Percentiles rank a stretch among this genome's conserved stretches.
Evolutionary conservation across 73 alveolate genomes (phyloP).

Genomic region (Paramecium bursaria): DNA sequence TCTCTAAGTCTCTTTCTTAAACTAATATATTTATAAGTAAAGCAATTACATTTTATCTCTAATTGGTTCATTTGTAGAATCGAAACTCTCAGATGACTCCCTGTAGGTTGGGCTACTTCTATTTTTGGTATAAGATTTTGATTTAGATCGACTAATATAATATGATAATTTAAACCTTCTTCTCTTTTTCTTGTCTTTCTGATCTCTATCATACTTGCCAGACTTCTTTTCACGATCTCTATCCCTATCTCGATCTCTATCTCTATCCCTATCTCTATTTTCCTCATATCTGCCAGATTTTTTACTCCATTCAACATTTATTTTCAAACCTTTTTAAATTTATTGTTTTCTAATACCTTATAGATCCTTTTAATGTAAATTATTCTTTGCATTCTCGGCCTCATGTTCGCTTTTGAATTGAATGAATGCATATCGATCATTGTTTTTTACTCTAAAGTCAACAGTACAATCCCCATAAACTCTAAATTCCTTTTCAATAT

Average conservation of each 20-base stretch:
- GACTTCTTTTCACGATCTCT: conserved; percentile 53
- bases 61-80: conserved; percentile 27
- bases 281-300: conserved; percentile 57
- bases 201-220: too few relatives aligned
- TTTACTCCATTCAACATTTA: conserved; percentile 57
- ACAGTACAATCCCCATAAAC: conserved; percentile 70
- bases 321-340: conserved; percentile 34
- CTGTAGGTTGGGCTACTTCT: conserved; percentile 47
- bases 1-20: conserved; percentile 42
- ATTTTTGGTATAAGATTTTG: conserved; percentile 7
- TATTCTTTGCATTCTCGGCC: conserved; percentile 57
- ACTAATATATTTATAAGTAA: not conserved
- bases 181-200: conserved; percentile 24
- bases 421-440: conserved; percentile 59
- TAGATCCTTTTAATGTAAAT: conserved; percentile 44
- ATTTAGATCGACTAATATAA: conserved; percentile 31
- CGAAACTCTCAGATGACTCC: conserved; percentile 30
- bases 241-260: conserved; percentile 1
- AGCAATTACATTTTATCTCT: conserved; percentile 36
- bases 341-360: not conserved
- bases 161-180: not conserved
- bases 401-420: conserved; percentile 51
- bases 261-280: conserved; percentile 46
- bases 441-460: conserved; percentile 69
- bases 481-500: conserved; percentile 65